Base-by-base conservation (phyloP, 2,329 filamentous ascomycete species). In the Arthroderma sp. region DNA sequence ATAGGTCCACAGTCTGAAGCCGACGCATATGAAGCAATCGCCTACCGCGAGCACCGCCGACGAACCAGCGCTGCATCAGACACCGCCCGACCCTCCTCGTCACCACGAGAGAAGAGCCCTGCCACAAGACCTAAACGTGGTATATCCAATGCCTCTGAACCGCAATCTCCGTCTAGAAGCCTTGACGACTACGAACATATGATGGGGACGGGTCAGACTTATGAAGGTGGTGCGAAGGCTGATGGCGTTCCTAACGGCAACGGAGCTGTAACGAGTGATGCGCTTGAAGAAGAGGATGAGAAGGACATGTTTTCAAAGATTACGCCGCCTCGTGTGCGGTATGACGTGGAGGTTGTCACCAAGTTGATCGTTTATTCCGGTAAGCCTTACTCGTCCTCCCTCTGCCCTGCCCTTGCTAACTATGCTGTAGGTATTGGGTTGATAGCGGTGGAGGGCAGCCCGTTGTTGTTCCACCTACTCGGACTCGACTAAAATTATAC, bases 301-400 rank as follows among this genome's bases (percentile, higher is more conserved):
- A 80, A 79, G 63, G 87, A 94, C 68, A 85, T 97, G 70, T 96
- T 97, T 71, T 86, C 84, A 47, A 83, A 80, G 67, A 78, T 97
- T 57, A 85, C 90, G 61, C 88, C 86, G 73, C 90, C 93, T 53
- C 83, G 93, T 63, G 91, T 96, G 59, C 80, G 91, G 64, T 98
- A 97, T 67, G 93, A 98, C 72, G 91, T 97, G n/a, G 93, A 98
- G 72, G 91, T 98, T 39, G 87, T 98, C 38, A 97, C 93, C 4
- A 97, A 96, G 74, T 73, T 98, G 60, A 87, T 98, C 65, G 89
- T 98, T 23, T 98, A 98, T 74, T 81, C 86, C 59, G 93, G 91
- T 89, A 74, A 71, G 83, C 19, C 13, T 15, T 11, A 31, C 23
- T 17, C 31, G 15, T 44, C 53, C 4, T 8, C n/a, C 53, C 17